Base-by-base conservation (phyloP, 352 stramenopile species). In the Pythium phragmiticola region DNA sequence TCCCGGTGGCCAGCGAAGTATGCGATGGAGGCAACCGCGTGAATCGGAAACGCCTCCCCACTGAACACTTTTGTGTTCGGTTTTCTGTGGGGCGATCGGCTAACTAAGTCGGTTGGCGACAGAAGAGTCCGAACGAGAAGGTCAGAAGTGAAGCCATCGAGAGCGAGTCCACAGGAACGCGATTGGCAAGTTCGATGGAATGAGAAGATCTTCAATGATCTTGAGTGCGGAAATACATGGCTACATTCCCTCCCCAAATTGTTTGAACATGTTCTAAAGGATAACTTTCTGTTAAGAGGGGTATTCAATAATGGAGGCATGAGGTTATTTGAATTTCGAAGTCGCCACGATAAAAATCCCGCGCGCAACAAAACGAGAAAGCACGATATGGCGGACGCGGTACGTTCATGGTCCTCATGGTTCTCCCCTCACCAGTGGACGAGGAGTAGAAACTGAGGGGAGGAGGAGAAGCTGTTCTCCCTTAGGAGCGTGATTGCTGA, bases 331-430 rank as follows among this genome's bases (percentile, higher is more conserved):
- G 45, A 64, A 48, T 34, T 64, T 64, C 39, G 45, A 56, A 64
- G 33, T 4, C 56, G 34, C 13, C 26, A 36, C 49, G 23, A 12
- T 9, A 41, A 62, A 66, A 68, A 62, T 30, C 61, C 52, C 61
- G 61, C 61, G 61, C 43, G 41, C 36, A 65, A 7, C 5, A 57
- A 49, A 51, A 47, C 4, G 9, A 7, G n/a, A 26, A 5, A 43
- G 16, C 21, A 56, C 21, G 52, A 33, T 6, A 68, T 68, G 61
- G 52, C 52, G 45, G 61, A 68, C 54, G 43, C 61, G 53, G 61
- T 68, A 57, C 36, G 61, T 52, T 7, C n/a, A 4, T 19, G 3
- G 5, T 34, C 21, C 48, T 7, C 43, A 13, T 23, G 3, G 19
- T 19, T n/a, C 19, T 28, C 21, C 17, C 46, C 46, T 17, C 8